Percentiles rank a stretch among this genome's conserved stretches.
These are phyloP conservation scores for Zopfia rhizophila DNA, from an alignment of 2,329 filamentous ascomycete genomes.

Conservation along the genomic window DNA sequence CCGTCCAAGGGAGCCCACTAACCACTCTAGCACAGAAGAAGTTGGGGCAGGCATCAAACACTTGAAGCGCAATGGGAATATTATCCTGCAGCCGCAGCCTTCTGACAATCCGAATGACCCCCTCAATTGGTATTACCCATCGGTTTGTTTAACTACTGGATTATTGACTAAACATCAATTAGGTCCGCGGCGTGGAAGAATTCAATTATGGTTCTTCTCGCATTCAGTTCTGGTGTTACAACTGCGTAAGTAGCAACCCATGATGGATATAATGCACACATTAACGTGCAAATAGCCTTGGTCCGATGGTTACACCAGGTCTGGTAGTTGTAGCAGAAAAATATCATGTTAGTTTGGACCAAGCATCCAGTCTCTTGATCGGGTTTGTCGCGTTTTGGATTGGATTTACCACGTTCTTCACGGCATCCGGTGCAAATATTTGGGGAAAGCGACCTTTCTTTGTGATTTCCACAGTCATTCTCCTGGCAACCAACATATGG, in stretches of 20 bases:
- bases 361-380: constrained; percentile 52
- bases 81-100: constrained; percentile 90
- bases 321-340: constrained; percentile 46
- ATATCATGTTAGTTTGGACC: constrained; percentile 51
- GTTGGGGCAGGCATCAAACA: constrained; percentile 27
- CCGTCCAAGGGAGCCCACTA: too few relatives aligned
- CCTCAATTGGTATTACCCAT: constrained; percentile 57
- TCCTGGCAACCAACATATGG: constrained; percentile 53
- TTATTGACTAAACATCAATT: constrained; percentile 25
- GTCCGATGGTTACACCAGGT: constrained; percentile 55
- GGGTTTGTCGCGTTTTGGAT: constrained; percentile 52
- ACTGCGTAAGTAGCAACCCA: constrained; percentile 31
- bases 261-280: background rate
- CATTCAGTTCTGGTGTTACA: constrained; percentile 46
- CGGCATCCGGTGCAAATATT: constrained; percentile 51
- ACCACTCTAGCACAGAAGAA: constrained; percentile 19
- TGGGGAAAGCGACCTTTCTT: constrained; percentile 53
- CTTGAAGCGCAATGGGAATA: constrained; percentile 64
- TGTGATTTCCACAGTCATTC: constrained; percentile 47
- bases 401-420: constrained; percentile 55
- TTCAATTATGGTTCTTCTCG: constrained; percentile 45
- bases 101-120: constrained; percentile 92
- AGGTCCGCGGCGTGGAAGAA: constrained; percentile 39
- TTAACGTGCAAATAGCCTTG: constrained; percentile 40
- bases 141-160: background rate